Evolutionary conservation across 345 rosid genomes (phyloP), one percentile per base, ranked within the genome.

Genomic region (Salix brachista): DNA sequence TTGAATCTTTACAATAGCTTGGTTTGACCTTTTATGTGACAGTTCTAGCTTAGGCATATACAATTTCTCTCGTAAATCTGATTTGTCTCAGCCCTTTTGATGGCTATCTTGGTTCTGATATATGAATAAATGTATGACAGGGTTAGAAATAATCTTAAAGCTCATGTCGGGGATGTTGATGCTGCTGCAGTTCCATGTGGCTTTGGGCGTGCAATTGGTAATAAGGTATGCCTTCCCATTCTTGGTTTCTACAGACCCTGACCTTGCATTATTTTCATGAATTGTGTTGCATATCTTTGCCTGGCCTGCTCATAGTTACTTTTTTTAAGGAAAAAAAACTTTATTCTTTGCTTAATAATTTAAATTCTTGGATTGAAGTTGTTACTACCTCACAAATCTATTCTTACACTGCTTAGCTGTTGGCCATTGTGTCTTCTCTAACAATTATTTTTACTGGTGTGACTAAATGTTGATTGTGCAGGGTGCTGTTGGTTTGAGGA

Each of bases 171-270:
- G 46, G 99, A 94, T 74, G 88, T 92, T 72, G 99, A 96, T 88
- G 97, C 91, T 44, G 97, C 90, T 41, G 99, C 99, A 80, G 99
- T 96, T 83, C 92, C 99, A 5, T 96, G 98, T 83, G 99, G 99
- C 74, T 94, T 96, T 82, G 99, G 98, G 76, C 97, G 97, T 69
- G 97, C 99, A 78, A 89, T 96, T 84, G 99, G 99, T 69, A 96
- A 96, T 81, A 96, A 96, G 97, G 98, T 96, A 61, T 52, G 76
- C 37, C 71, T 67, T 60, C 50, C 30, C 77, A 70, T 50, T 74
- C 5, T 37, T 32, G 25, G 8, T 37, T 12, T 41, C 34, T 65
- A 16, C 39, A 39, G 52, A 4, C 52, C 25, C 36, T 56, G 36
- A 12, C 70, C 6, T 18, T 67, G 46, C 9, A n/a, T 50, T 34